Evolutionary conservation across 495 filamentous ascomycete genomes (phyloP), one percentile per base, ranked within the genome.

Genomic region (Lepraria neglecta): DNA sequence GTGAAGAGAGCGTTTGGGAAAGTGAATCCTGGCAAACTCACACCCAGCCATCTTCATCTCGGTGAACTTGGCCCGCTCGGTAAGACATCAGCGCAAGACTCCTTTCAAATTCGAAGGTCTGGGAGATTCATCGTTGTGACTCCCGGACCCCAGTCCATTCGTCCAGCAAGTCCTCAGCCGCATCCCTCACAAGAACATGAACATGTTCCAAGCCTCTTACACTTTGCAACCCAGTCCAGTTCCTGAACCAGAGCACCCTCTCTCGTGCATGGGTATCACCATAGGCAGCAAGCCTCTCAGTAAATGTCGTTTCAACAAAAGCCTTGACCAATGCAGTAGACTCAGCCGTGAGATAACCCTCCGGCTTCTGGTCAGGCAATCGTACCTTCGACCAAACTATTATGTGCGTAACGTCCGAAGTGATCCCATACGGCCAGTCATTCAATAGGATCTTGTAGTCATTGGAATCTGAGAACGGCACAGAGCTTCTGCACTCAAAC

Each of bases 381-480:
- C 75, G 70, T 10, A 82, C 82, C 70, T 83, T 84, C 42, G 69
- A 72, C 87, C 87, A 91, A 47, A 85, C 84, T 4, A 89, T 80
- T 31, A 91, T 75, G 69, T 91, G 87, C n/a, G 75, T 75, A 58
- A 76, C 70, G 35, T 81, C 81, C 1, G 75, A 70, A 6, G 71
- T 78, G 55, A 88, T 70, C 0, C 84, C 88, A 65, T 91, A 91
- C 6, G 87, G 87, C 88, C 88, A 91, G 71, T 91, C 87, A 64
- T 91, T 91, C 40, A 73, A 67, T 17, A 89, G 70, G 55, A 90
- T 82, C 57, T 77, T 79, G 68, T 78, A 86, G 73, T 89, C 86
- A 33, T 72, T 75, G 17, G 74, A 66, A 62, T 86, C 73, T 3
- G 71, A 69, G 59, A 88, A 87, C 4, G 84, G 84, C 4, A 67